Evolutionary conservation across 1,139 yeast genomes (phyloP), one percentile per base, ranked within the genome.

Genomic region (Spathaspora sp.): DNA sequence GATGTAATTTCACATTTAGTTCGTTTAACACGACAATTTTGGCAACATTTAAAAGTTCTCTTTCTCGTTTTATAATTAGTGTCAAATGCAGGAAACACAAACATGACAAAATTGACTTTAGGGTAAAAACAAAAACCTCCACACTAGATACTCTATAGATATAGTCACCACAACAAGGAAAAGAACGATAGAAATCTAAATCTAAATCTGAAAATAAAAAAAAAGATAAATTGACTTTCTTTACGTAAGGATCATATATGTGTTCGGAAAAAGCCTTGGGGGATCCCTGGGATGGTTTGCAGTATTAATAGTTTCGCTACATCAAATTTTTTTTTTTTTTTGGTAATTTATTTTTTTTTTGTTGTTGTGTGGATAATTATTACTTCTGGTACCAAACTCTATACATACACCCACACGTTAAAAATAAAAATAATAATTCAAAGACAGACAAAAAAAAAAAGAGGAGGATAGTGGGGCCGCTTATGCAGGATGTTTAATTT

Each of bases 1-100:
- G 69, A 58, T 27, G 65, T 57, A n/a, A 71, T 61, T 13, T 60
- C 59, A 51, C 78, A 74, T 50, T 68, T 69, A 40, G 67, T 59
- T 34, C 78, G 59, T 46, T 77, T 69, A 17, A 67, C 59, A 33
- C 81, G 70, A 59, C 84, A 79, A 51, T 67, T 74, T 45, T 67
- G 69, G 55, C 84, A 79, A 49, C 82, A 80, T 54, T 74, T 72
- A 57, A 76, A 79, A 1, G 81, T 76, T 20, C 84, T 62, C 55
- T 78, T 78, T 38, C 84, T 65, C 36, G 76, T 72, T 48, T 78
- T 73, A 56, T 79, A 80, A 56, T 70, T 78, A 34, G 72, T 69
- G 58, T 80, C 72, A 57, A 80, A 79, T n/a, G 84, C 84, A 3
- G 84, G 84, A 52, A 80, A 80, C 43, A 79, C 84, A 59, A 71